Base-by-base conservation (phyloP, 2,329 filamentous ascomycete genomes). In the Byssoonygena ceratinophila region DNA sequence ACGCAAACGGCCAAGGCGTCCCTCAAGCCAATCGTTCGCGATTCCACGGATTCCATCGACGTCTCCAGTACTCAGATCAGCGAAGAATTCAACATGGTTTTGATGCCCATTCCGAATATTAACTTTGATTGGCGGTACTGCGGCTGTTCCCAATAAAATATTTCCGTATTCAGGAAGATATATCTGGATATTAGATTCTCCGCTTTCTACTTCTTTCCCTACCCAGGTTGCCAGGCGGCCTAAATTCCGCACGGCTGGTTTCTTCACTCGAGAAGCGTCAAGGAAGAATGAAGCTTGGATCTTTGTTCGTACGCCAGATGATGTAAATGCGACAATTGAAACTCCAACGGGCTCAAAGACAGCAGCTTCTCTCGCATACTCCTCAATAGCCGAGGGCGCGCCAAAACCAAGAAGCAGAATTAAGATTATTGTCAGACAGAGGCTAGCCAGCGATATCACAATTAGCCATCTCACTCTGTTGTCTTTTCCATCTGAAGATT, bases 11-110 rank as follows among this genome's bases (percentile, higher is more conserved):
- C 81, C 78, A 54, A 97, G 73, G 51, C 81, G 83, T 36, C 90
- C 89, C 51, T 86, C 82, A 55, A 98, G 72, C 83, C 88, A 97
- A 66, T 95, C 85, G 65, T 92, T 88, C 44, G 87, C 88, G 57
- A 97, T 78, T 54, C 78, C 78, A 55, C 87, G 83, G 59, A 96
- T 81, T 4, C 83, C 84, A 51, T 89, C 81, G 12, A 87, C 73
- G 61, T 89, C 80, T 27, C 89, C 90, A 23, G 88, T 84, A 34
- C 78, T 73, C 36, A 97, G 69, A 56, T 92, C 82, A 39, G 85
- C 79, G 51, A 92, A 69, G 60, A 97, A 83, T 61, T 96, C 86
- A 53, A 97, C 73, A 53, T 79, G 73, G 2, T 87, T 97, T 14
- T 76, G 80, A 60, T 87, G 80, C 9, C 87, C 86, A 63, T 94